phyloP scores from a whole-genome alignment of 108 stramenopile genomes.

The Schizochytrium sp. region DNA sequence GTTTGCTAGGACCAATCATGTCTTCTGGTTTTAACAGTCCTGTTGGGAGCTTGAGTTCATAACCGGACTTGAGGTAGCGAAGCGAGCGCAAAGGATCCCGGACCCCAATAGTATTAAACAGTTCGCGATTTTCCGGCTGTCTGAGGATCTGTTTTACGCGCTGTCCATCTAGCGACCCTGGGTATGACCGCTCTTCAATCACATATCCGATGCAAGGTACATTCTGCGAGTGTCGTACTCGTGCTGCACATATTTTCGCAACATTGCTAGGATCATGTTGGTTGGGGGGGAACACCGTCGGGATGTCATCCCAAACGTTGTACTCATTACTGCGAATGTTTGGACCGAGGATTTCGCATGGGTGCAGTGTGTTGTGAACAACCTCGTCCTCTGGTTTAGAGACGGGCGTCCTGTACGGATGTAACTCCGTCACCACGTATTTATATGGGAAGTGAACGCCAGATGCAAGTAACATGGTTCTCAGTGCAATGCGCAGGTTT shows the following conservation, averaged over 20 bases:
- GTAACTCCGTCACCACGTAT: constrained; percentile 42
- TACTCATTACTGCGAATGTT: background rate
- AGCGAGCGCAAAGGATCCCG: constrained; percentile 21
- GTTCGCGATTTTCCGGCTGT: background rate
- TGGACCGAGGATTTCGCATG: constrained; percentile 9
- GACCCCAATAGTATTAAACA: background rate
- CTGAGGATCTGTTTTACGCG: background rate
- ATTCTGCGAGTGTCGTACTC: background rate
- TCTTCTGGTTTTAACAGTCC: background rate
- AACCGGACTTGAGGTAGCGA: constrained; percentile 31
- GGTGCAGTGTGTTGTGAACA: background rate
- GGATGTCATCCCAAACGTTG: constrained; percentile 39
- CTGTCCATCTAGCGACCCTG: background rate
- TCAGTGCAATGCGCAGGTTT: constrained; percentile 58
- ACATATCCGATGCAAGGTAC: constrained; percentile 36
- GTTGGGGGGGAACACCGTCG: background rate
- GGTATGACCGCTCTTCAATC: background rate
- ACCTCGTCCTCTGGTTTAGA: background rate
- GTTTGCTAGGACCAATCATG: background rate
- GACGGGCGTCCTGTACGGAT: background rate
- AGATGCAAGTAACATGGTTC: background rate
- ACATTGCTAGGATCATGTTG: background rate
- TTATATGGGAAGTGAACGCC: background rate
- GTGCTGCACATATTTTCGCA: background rate
- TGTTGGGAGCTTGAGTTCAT: constrained; percentile 10